Conservation (phyloP, 768 basidiomycete species). For the Leucogyrophana mollusca region DNA sequence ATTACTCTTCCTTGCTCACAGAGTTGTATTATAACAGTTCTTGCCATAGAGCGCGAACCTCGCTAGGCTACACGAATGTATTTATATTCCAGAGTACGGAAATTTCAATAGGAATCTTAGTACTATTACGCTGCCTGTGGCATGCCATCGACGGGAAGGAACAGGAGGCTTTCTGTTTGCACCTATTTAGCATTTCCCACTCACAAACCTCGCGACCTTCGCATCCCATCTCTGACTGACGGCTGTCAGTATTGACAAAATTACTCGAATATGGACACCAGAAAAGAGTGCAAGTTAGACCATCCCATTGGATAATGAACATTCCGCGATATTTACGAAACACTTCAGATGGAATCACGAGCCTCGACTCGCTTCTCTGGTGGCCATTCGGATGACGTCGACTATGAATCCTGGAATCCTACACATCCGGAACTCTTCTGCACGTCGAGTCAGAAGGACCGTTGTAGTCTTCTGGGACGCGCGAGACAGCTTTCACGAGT, state of each 20-base stretch:
- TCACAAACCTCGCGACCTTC: constrained; percentile 74
- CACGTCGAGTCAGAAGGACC: constrained; percentile 74
- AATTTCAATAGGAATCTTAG: too few species aligned
- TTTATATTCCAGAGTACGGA: too few species aligned
- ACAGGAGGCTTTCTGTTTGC: constrained; percentile 3
- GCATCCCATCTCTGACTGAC: constrained; percentile 67
- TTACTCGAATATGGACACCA: constrained; percentile 73
- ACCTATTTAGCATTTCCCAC: constrained; percentile 68
- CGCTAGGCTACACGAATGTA: too few species aligned
- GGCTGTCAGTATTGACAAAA: constrained; percentile 80
- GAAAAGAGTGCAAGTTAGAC: constrained; percentile 72
- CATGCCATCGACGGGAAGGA: too few species aligned
- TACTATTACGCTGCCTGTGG: too few species aligned
- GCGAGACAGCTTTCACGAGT: too few species aligned
- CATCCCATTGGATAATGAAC: background rate
- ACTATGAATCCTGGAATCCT: constrained; percentile 82
- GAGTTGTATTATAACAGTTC: too few species aligned
- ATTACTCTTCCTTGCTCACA: too few species aligned
- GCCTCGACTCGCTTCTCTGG: constrained; percentile 65
- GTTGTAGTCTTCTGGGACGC: constrained; percentile 85
- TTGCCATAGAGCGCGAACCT: too few species aligned
- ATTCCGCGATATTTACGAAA: background rate
- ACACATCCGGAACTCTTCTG: constrained; percentile 83
- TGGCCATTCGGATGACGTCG: constrained; percentile 77
- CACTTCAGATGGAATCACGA: constrained; percentile 63